Conservation (phyloP, 345 rosid species). For the Ceriops zippeliana region DNA sequence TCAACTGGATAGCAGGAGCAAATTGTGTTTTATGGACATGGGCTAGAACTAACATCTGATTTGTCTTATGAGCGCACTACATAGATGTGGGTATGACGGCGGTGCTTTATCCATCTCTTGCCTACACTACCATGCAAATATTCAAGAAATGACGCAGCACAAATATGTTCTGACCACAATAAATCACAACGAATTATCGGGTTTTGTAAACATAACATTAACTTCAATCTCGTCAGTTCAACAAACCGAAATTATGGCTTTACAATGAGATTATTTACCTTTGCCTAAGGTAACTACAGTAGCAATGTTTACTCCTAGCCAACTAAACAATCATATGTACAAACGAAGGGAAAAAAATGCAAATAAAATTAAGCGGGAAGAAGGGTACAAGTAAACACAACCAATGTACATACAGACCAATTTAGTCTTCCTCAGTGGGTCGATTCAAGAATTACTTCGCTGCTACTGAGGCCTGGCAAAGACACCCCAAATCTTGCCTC, state of each 20-base stretch:
- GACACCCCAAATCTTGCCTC: conserved; percentile 84
- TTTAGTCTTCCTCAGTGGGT: conserved; percentile 7
- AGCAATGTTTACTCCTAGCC: conserved; percentile 21
- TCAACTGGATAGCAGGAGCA: too few relatives aligned
- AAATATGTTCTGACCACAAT: too few relatives aligned
- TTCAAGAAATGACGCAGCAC: too few relatives aligned
- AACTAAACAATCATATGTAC: conserved; percentile 42
- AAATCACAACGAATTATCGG: conserved; percentile 17
- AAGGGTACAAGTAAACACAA: conserved; percentile 21
- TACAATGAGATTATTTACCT: conserved; percentile 21
- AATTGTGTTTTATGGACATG: too few relatives aligned
- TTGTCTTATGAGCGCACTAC: too few relatives aligned
- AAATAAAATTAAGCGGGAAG: conserved; percentile 1
- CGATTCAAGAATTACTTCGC: background rate
- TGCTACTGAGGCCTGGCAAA: conserved; percentile 48
- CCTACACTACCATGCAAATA: too few relatives aligned
- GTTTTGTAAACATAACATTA: conserved; percentile 11
- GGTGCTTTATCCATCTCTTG: too few relatives aligned
- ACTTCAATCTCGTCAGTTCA: conserved; percentile 30
- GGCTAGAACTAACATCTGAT: too few relatives aligned
- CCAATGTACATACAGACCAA: conserved; percentile 41
- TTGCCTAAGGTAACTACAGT: conserved; percentile 15
- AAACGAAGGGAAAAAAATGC: conserved; percentile 15
- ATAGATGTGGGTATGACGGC: too few relatives aligned
- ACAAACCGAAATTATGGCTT: conserved; percentile 33